These are phyloP conservation scores for Aspergillus incahuasiensis DNA, from an alignment of 495 filamentous ascomycete genomes.

Conservation along the genomic window DNA sequence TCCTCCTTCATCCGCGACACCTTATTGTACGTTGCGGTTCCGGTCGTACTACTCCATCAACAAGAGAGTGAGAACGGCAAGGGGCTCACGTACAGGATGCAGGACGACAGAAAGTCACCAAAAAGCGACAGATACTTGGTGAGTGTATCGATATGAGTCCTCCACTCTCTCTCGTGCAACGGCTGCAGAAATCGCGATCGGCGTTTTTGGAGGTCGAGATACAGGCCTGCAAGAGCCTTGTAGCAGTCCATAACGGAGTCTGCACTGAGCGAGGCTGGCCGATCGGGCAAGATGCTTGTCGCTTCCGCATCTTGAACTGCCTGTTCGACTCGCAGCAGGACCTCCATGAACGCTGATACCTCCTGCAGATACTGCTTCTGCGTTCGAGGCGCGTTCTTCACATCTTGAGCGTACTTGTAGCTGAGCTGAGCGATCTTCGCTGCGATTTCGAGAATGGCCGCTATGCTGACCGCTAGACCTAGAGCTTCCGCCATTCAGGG, in stretches of 20 bases:
- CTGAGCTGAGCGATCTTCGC: conserved; percentile 11
- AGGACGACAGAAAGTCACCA: conserved; percentile 6
- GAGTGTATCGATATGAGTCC: conserved; percentile 4
- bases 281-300: conserved; percentile 5
- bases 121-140: conserved; percentile 2
- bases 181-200: conserved; percentile 8
- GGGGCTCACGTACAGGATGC: neutral
- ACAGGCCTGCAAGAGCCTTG: conserved; percentile 8
- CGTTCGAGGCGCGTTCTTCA: conserved; percentile 15
- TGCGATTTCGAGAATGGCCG: neutral
- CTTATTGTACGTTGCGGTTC: conserved; percentile 1
- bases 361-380: conserved; percentile 17
- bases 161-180: conserved; percentile 10
- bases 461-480: conserved; percentile 7
- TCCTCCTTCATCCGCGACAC: neutral
- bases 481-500: conserved; percentile 7
- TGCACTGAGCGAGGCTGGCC: conserved; percentile 5
- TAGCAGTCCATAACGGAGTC: conserved; percentile 11
- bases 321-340: conserved; percentile 13
- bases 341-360: conserved; percentile 14
- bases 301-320: conserved; percentile 6
- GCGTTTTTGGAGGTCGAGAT: conserved; percentile 11
- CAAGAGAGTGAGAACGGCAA: neutral
- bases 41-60: neutral
- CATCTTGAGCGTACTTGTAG: conserved; percentile 14